Conservation (phyloP, 805 yeast genomes). For the Ogataea henricii region DNA sequence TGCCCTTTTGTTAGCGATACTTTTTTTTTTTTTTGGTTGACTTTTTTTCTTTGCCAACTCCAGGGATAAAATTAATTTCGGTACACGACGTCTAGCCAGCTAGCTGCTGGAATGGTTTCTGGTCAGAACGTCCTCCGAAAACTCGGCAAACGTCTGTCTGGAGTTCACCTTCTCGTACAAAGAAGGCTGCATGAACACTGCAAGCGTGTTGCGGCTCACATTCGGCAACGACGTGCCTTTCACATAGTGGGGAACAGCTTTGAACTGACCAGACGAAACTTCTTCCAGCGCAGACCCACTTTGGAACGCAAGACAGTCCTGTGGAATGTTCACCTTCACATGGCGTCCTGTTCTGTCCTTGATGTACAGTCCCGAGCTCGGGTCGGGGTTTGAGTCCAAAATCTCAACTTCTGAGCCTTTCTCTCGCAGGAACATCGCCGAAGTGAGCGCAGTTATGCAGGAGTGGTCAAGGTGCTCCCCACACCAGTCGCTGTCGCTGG, state of each 20-base stretch:
- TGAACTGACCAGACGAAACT: conserved; percentile 48
- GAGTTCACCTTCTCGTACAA: conserved; percentile 49
- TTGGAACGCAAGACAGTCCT: conserved; percentile 59
- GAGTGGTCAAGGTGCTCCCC: conserved; percentile 65
- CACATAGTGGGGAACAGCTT: conserved; percentile 62
- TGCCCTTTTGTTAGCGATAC: not conserved
- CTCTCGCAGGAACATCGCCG: conserved; percentile 53
- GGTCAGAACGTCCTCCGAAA: conserved; percentile 43
- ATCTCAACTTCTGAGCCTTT: conserved; percentile 18
- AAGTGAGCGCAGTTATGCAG: conserved; percentile 59
- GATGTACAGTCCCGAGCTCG: conserved; percentile 52
- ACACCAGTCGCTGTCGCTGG: conserved; percentile 50
- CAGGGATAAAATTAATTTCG: not conserved
- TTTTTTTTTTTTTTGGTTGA: not conserved
- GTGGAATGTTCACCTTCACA: conserved; percentile 55
- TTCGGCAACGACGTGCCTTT: conserved; percentile 40
- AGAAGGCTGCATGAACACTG: conserved; percentile 64
- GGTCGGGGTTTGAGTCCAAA: conserved; percentile 43
- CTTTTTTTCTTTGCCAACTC: not conserved
- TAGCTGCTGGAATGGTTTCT: conserved; percentile 42
- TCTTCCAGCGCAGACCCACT: conserved; percentile 59
- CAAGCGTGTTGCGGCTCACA: conserved; percentile 55
- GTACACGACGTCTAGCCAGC: conserved; percentile 10
- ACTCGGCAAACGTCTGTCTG: conserved; percentile 51
- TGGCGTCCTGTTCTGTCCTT: conserved; percentile 44